Conservation (phyloP, 345 rosid species). For the Salix exigua region DNA sequence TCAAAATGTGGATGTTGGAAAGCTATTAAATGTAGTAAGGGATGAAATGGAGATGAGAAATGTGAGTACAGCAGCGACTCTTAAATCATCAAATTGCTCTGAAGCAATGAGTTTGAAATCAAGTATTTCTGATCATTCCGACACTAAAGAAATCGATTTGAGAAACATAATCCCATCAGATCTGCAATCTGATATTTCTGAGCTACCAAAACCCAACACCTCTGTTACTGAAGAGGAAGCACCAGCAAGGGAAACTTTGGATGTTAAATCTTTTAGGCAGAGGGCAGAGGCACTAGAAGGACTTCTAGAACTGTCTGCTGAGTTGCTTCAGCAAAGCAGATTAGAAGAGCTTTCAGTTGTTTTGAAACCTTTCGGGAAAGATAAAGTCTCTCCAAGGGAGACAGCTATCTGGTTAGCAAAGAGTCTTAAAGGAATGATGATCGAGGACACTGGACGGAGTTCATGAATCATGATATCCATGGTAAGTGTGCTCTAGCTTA, state of each 20-base stretch:
- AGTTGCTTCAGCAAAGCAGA: constrained; percentile 74
- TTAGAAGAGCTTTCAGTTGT: constrained; percentile 93
- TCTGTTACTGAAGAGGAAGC: constrained; percentile 46
- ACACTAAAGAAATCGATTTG: constrained; percentile 42
- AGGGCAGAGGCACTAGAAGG: constrained; percentile 99
- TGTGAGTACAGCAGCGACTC: constrained; percentile 22
- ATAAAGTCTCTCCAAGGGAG: constrained; percentile 94
- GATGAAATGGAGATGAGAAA: constrained; percentile 68
- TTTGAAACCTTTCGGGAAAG: constrained; percentile 91
- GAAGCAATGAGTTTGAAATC: constrained; percentile 40
- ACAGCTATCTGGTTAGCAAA: constrained; percentile 97
- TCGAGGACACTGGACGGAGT: constrained; percentile 59
- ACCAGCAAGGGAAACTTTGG: constrained; percentile 64
- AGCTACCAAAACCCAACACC: constrained; percentile 38
- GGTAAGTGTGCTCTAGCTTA: constrained; percentile 28
- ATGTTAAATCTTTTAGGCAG: constrained; percentile 84
- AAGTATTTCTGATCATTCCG: constrained; percentile 37
- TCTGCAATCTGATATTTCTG: constrained; percentile 41
- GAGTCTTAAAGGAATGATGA: constrained; percentile 95
- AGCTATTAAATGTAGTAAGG: constrained; percentile 64
- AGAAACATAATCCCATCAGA: constrained; percentile 23
- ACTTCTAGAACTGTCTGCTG: constrained; percentile 86
- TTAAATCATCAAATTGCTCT: constrained; percentile 41
- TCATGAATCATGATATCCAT: constrained; percentile 28
- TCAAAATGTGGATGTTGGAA: constrained; percentile 67